Evolutionary conservation across 768 basidiomycete genomes (phyloP).

Genomic region (Epithele typhae): DNA sequence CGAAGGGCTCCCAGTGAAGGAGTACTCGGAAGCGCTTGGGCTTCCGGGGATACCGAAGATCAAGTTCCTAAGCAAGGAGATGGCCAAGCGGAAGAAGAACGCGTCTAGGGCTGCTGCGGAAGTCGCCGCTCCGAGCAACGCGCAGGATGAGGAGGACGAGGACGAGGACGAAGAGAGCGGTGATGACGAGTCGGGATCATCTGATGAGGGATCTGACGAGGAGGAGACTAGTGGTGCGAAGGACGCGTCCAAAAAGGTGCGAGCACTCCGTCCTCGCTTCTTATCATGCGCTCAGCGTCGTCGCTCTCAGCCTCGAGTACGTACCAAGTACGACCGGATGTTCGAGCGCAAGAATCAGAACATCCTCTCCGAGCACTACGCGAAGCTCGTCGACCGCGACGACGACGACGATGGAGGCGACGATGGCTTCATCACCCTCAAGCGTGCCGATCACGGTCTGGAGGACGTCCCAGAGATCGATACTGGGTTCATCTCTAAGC

Average conservation of each 20-base stretch:
- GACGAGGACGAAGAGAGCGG: slow-evolving; percentile 27
- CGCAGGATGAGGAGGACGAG: slow-evolving; percentile 13
- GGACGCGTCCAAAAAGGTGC: slow-evolving; percentile 21
- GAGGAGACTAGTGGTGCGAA: slow-evolving; percentile 17
- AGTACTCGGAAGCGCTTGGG: slow-evolving; percentile 86
- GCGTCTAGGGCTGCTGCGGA: slow-evolving; percentile 44
- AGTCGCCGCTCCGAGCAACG: slow-evolving; percentile 27
- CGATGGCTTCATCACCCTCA: slow-evolving; percentile 92
- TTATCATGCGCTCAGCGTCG: slow-evolving; percentile 10
- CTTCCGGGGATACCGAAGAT: slow-evolving; percentile 94
- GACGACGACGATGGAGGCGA: slow-evolving; percentile 39
- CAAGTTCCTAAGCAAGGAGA: slow-evolving; percentile 71
- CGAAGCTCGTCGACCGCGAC: slow-evolving; percentile 75
- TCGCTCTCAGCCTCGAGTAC: slow-evolving; percentile 35
- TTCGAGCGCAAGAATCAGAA: slow-evolving; percentile 95
- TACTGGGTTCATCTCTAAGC: slow-evolving; percentile 68
- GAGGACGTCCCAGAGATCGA: slow-evolving; percentile 31
- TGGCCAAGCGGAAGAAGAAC: slow-evolving; percentile 77
- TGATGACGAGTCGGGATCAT: slow-evolving; percentile 19
- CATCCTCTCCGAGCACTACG: slow-evolving; percentile 87
- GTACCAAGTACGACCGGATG: slow-evolving; percentile 98
- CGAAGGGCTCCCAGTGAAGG: slow-evolving; percentile 73
- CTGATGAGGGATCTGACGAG: slow-evolving; percentile 23
- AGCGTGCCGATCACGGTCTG: slow-evolving; percentile 85
- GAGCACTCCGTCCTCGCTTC: slow-evolving; percentile 7